Evolutionary conservation across 257 asterid species (phyloP), one percentile per base, ranked within the genome.

Genomic region (Vinca minor): DNA sequence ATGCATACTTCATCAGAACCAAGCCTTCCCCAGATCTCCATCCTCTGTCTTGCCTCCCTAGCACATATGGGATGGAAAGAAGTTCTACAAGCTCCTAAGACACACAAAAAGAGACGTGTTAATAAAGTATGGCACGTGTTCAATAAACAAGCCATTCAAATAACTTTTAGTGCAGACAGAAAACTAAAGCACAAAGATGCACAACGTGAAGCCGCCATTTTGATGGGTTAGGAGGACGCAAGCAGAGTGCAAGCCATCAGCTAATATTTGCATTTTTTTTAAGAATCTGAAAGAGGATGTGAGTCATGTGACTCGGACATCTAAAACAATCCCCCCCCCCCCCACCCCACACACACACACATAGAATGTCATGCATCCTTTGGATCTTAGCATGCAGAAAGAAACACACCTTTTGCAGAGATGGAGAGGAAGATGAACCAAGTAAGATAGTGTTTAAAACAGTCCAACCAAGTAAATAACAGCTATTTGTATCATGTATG

Each of bases 1-100:
- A 62, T 65, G 72, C 85, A 73, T 63, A 93, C 99, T 87, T 93
- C 95, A 69, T 89, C 97, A 78, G 84, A 81, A 80, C 91, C 97
- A 72, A 80, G 83, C 79, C 85, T 89, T 52, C 96, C 97, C 99
- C 99, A 93, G 71, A 93, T 89, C 85, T 93, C 97, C 97, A 93
- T 85, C 77, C 90, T 79, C 74, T 89, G 89, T 62, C 76, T 76
- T 60, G 96, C 97, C 75, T 93, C 99, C 83, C 99, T 81, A 36
- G 97, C 99, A 83, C 99, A 93, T 63, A 87, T 80, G 69, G 99
- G 99, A 79, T 93, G 99, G 79, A 93, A 93, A 31, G 97, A 84
- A 63, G 91, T 86, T 82, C 99, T 87, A 81, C 99, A 93, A 80
- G 96, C 84, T 73, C 97, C 99, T 93, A 85, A 45, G 45, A 74